phyloP scores from a whole-genome alignment of 495 filamentous ascomycete species.

The Ramalina peruviana region DNA sequence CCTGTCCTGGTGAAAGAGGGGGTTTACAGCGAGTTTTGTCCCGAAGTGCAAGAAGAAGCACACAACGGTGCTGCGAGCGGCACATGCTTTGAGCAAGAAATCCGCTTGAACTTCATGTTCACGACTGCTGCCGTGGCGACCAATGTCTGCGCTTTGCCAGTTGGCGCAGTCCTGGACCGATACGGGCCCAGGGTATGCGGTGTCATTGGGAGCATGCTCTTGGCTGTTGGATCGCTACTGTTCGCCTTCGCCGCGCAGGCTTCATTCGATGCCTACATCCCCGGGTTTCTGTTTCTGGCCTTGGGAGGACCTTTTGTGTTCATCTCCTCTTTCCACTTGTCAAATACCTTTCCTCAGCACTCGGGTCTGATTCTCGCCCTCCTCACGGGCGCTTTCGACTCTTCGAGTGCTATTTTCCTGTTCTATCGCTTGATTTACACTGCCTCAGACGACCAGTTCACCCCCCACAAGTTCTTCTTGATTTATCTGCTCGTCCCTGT shows the following conservation, averaged over 20 bases:
- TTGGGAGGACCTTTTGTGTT: conserved; percentile 58
- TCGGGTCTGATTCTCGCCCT: conserved; percentile 53
- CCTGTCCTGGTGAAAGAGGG: conserved; percentile 52
- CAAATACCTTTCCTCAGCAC: conserved; percentile 53
- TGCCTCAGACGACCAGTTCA: conserved; percentile 32
- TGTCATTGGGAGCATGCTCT: conserved; percentile 35
- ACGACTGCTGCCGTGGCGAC: conserved; percentile 53
- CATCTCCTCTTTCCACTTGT: conserved; percentile 56
- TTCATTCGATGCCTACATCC: conserved; percentile 49
- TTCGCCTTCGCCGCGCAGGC: conserved; percentile 42
- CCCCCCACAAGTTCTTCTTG: conserved; percentile 50
- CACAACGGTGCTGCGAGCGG: conserved; percentile 18
- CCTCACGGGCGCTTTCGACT: conserved; percentile 59
- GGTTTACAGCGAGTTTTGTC: conserved; percentile 48
- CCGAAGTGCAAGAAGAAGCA: conserved; percentile 24
- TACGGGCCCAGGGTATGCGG: conserved; percentile 51
- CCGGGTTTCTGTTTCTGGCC: conserved; percentile 49
- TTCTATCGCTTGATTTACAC: conserved; percentile 49
- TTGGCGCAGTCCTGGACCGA: conserved; percentile 50
- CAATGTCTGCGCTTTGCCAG: conserved; percentile 53
- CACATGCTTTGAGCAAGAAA: conserved; percentile 53
- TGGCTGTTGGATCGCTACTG: conserved; percentile 42
- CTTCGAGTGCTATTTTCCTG: conserved; percentile 53
- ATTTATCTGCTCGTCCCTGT: conserved; percentile 45
- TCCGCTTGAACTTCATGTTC: conserved; percentile 58